A percentile compares a stretch with the other conserved stretches of the same genome.
These are phyloP conservation scores for Tripterygium wilfordii DNA, from an alignment of 177 flowering plant genomes.

Conservation along the genomic window DNA sequence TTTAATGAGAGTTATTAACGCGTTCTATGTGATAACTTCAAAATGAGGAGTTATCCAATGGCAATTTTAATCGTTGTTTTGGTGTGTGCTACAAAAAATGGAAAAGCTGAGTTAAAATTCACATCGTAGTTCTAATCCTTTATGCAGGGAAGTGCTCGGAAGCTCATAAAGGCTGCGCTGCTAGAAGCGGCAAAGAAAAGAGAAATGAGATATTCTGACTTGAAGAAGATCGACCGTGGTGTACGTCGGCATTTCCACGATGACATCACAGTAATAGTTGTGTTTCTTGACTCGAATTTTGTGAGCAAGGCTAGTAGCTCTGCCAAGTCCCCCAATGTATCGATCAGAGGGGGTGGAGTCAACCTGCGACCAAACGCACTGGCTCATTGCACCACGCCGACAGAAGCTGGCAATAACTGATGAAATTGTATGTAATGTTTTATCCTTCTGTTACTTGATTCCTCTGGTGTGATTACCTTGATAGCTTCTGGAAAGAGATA, in stretches of 20 bases:
- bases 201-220: conserved; percentile 67
- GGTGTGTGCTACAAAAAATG: no score
- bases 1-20: no score
- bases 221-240: conserved; percentile 84
- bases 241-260: conserved; percentile 92
- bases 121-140: not conserved
- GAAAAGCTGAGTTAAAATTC: no score
- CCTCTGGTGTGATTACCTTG: conserved; percentile 29
- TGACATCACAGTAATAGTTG: conserved; percentile 71
- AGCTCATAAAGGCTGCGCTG: conserved; percentile 73
- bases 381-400: conserved; percentile 45
- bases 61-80: not conserved
- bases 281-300: conserved; percentile 62
- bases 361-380: conserved; percentile 42
- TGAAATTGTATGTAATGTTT: conserved; percentile 10
- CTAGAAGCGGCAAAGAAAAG: conserved; percentile 94
- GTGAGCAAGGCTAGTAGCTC: conserved; percentile 53
- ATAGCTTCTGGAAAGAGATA: conserved; percentile 20
- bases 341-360: conserved; percentile 65
- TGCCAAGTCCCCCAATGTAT: conserved; percentile 30
- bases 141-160: conserved; percentile 76
- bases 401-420: conserved; percentile 35
- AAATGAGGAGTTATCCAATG: no score
- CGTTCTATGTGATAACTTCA: no score
- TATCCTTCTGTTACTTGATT: conserved; percentile 15